Percentiles rank a stretch among this genome's conserved stretches.
Evolutionary conservation across 495 filamentous ascomycete genomes (phyloP).

Genomic region (Tetracladium setigerum): DNA sequence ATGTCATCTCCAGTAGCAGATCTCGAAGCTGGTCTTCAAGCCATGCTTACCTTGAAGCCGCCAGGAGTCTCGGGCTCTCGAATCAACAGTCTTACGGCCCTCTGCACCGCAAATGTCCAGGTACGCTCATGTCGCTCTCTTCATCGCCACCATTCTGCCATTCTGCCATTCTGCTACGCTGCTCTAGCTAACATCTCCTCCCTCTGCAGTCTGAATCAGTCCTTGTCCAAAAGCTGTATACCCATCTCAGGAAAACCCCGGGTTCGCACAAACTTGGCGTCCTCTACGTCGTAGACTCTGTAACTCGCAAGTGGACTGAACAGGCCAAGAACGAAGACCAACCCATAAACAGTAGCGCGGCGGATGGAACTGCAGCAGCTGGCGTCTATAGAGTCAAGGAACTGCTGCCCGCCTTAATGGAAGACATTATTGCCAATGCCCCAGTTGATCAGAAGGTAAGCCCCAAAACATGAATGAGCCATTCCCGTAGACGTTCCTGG

Average conservation of each 20-base stretch:
- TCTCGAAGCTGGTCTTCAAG: slow-evolving; percentile 81
- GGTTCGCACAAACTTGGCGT: slow-evolving; percentile 96
- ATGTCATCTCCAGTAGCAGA: slow-evolving; percentile 82
- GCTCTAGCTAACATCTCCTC: slow-evolving; percentile 17
- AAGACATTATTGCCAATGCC: slow-evolving; percentile 82
- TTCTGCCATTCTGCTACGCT: neutral
- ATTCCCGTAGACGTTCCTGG: neutral
- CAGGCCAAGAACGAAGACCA: slow-evolving; percentile 82
- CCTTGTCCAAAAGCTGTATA: slow-evolving; percentile 92
- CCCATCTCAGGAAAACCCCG: slow-evolving; percentile 93
- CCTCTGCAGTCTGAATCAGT: slow-evolving; percentile 80
- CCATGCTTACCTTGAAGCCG: slow-evolving; percentile 82
- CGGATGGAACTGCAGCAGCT: slow-evolving; percentile 87
- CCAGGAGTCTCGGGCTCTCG: slow-evolving; percentile 90
- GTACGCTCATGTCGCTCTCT: slow-evolving; percentile 47
- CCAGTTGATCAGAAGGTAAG: slow-evolving; percentile 99
- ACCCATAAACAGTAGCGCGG: slow-evolving; percentile 62
- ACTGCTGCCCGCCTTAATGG: slow-evolving; percentile 86
- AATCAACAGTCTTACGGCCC: slow-evolving; percentile 73
- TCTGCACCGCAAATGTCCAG: slow-evolving; percentile 89
- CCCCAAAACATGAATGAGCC: slow-evolving; percentile 29
- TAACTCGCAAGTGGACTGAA: slow-evolving; percentile 97
- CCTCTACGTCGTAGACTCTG: slow-evolving; percentile 99
- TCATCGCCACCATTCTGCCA: neutral
- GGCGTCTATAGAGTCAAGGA: slow-evolving; percentile 96